A percentile compares a stretch with the other conserved stretches of the same genome.
Evolutionary conservation across 139 green algal species (phyloP).

Genomic region (Zygnema circumcarinatum): DNA sequence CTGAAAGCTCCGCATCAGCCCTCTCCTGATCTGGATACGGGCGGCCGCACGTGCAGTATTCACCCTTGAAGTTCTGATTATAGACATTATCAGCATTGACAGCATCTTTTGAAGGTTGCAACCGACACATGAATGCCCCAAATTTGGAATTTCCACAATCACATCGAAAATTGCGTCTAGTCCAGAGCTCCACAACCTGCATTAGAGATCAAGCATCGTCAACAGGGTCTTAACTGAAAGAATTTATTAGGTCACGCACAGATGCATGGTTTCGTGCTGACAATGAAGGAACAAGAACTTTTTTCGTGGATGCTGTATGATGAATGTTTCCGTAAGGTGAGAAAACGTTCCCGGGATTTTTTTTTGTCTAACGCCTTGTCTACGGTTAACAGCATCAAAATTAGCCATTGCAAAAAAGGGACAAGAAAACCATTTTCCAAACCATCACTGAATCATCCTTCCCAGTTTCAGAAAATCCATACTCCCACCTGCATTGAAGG

Average conservation of each 20-base stretch:
- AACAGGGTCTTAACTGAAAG: constrained; percentile 5
- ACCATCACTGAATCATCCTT: no score
- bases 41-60: constrained; percentile 53
- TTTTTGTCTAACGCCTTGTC: background rate
- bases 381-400: background rate
- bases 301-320: constrained; percentile 29
- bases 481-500: no score
- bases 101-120: constrained; percentile 43
- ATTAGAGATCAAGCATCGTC: no score
- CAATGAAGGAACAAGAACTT: constrained; percentile 4
- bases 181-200: constrained; percentile 61
- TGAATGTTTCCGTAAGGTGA: constrained; percentile 5
- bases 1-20: background rate
- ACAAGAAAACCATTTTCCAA: no score
- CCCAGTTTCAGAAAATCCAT: no score
- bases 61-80: constrained; percentile 56
- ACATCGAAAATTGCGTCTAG: constrained; percentile 52
- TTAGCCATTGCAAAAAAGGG: no score
- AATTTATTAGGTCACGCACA: background rate
- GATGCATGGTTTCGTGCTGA: background rate
- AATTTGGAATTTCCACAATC: constrained; percentile 63
- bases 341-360: constrained; percentile 4
- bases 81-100: constrained; percentile 53
- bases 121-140: constrained; percentile 13
- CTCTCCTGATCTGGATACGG: constrained; percentile 55